Evolutionary conservation across 345 rosid genomes (phyloP).

Genomic region (Populus deltoides): DNA sequence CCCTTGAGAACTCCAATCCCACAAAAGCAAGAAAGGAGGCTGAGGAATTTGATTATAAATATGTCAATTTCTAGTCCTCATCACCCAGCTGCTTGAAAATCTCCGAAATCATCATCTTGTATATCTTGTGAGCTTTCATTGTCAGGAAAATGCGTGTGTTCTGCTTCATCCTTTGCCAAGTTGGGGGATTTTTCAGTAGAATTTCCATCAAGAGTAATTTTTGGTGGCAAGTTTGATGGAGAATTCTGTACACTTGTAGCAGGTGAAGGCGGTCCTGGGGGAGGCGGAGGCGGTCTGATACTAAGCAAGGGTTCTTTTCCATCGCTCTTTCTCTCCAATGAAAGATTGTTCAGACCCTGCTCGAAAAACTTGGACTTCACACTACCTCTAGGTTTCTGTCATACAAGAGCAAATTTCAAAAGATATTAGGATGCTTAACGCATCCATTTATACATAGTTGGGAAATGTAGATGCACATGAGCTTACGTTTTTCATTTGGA

Average conservation of each 20-base stretch:
- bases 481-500: constrained; percentile 75
- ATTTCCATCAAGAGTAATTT: constrained; percentile 31
- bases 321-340: constrained; percentile 57
- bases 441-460: neutral
- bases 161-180: constrained; percentile 25
- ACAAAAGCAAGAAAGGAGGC: neutral
- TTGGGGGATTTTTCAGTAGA: constrained; percentile 22
- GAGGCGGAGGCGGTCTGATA: constrained; percentile 83
- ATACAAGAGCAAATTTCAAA: constrained; percentile 4
- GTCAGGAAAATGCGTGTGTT: constrained; percentile 28
- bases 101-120: constrained; percentile 91
- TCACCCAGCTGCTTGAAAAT: constrained; percentile 87
- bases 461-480: constrained; percentile 8
- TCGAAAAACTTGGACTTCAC: constrained; percentile 54
- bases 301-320: constrained; percentile 49
- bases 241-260: constrained; percentile 32
- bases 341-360: constrained; percentile 51
- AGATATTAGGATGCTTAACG: neutral
- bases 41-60: neutral
- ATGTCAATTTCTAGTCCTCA: neutral
- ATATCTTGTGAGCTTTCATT: constrained; percentile 40
- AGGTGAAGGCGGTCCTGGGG: constrained; percentile 69
- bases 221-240: constrained; percentile 35
- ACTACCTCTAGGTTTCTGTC: constrained; percentile 43
- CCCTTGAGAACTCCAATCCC: neutral